Evolutionary conservation across 331 rosid species (phyloP).

Genomic region (Pyrus hybrid): DNA sequence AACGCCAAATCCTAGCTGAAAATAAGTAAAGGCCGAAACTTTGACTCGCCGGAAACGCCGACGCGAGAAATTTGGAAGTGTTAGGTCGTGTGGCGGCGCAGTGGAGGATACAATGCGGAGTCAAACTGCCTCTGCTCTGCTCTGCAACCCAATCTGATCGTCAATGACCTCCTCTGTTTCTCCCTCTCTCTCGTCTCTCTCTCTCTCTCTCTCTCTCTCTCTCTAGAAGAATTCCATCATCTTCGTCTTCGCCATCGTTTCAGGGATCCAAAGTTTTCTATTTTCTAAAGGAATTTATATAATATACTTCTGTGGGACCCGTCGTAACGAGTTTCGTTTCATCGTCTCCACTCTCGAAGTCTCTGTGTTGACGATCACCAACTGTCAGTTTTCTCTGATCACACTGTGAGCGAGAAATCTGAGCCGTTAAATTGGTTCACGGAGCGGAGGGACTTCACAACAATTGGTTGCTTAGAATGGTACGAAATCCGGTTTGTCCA

Average conservation of each 20-base stretch:
- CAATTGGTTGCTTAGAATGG: too few species aligned
- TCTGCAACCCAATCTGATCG: background rate
- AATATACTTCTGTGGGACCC: background rate
- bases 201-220: too few species aligned
- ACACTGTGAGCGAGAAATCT: background rate
- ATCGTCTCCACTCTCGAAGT: background rate
- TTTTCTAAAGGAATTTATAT: background rate
- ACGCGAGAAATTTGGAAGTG: background rate
- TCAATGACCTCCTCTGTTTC: background rate
- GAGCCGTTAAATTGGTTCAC: background rate
- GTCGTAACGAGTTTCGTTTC: background rate
- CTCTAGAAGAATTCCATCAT: background rate
- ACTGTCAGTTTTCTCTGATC: background rate
- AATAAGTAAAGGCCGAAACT: too few species aligned
- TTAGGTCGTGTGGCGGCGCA: background rate
- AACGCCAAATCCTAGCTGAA: background rate
- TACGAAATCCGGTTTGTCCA: too few species aligned
- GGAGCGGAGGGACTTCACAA: background rate
- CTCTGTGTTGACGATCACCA: background rate
- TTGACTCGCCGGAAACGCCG: background rate
- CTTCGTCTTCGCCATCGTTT: background rate
- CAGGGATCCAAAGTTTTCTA: background rate
- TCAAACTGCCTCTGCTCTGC: background rate
- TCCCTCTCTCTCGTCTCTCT: background rate
- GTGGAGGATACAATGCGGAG: background rate